Percentiles rank a stretch among this genome's conserved stretches.
These are phyloP conservation scores for Picea glauca DNA, from an alignment of 75 land plant species.

Conservation along the genomic window DNA sequence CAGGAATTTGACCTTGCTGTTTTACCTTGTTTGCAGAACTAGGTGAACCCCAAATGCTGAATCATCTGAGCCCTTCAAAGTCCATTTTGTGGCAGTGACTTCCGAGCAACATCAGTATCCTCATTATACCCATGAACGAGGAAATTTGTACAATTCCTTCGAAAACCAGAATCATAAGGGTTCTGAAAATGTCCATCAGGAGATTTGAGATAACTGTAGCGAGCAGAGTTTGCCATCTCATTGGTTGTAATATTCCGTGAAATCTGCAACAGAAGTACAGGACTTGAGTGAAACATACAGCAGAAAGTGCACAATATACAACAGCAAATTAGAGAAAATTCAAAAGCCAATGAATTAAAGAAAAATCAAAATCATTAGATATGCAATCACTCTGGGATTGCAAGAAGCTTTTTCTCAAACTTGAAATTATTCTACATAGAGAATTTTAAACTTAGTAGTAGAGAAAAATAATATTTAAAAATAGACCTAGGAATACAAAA, in stretches of 20 bases:
- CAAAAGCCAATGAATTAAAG: background rate
- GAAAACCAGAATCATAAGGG: constrained; percentile 82
- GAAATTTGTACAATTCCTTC: constrained; percentile 79
- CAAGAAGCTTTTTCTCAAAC: background rate
- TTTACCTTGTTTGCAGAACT: no score
- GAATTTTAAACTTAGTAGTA: no score
- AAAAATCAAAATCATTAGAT: background rate
- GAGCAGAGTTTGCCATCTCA: constrained; percentile 71
- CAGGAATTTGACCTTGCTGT: no score
- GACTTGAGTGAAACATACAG: background rate
- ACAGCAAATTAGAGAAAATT: background rate
- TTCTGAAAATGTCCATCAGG: constrained; percentile 82
- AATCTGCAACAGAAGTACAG: constrained; percentile 44
- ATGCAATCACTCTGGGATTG: no score
- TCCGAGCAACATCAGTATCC: constrained; percentile 69
- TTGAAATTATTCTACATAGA: no score
- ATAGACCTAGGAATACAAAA: background rate
- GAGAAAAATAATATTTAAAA: no score
- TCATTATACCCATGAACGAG: constrained; percentile 68
- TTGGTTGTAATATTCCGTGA: constrained; percentile 92
- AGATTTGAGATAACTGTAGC: constrained; percentile 76
- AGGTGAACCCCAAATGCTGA: background rate
- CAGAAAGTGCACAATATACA: constrained; percentile 6
- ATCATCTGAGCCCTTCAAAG: background rate
- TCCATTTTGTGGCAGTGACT: constrained; percentile 42